Conservation (phyloP, 2,329 filamentous ascomycete genomes). For the Geosmithia flava region DNA sequence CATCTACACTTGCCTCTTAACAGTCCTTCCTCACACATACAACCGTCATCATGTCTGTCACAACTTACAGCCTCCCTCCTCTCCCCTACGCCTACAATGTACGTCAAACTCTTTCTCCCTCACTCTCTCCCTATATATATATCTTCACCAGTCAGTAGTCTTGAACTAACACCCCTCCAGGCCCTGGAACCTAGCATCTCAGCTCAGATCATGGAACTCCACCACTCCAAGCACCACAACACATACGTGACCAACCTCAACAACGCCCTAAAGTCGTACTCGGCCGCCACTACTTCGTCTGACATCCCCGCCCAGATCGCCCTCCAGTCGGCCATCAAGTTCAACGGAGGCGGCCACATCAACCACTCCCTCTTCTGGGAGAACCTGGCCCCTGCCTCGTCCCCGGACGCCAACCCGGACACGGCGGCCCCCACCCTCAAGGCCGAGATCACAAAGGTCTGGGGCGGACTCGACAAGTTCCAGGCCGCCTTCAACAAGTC, state of each 20-base stretch:
- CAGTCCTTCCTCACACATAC: not conserved
- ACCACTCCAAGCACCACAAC: slow-evolving; percentile 70
- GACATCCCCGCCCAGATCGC: slow-evolving; percentile 53
- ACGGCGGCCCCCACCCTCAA: slow-evolving; percentile 41
- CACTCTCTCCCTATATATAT: no score
- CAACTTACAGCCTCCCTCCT: slow-evolving; percentile 46
- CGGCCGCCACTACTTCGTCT: slow-evolving; percentile 37
- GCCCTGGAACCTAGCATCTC: slow-evolving; percentile 65
- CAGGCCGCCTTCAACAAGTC: slow-evolving; percentile 51
- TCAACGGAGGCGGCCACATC: slow-evolving; percentile 85
- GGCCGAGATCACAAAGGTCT: slow-evolving; percentile 49
- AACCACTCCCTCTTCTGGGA: slow-evolving; percentile 93
- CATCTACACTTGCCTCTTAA: not conserved
- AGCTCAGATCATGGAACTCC: slow-evolving; percentile 68
- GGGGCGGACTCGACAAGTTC: slow-evolving; percentile 57
- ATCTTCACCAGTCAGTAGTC: no score
- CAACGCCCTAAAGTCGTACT: slow-evolving; percentile 47
- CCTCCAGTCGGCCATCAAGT: slow-evolving; percentile 63
- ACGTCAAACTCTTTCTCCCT: slow-evolving; percentile 15
- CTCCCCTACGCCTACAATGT: slow-evolving; percentile 63
- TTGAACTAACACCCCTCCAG: no score
- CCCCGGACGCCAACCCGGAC: slow-evolving; percentile 40
- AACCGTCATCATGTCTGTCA: slow-evolving; percentile 18
- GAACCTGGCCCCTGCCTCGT: slow-evolving; percentile 55
- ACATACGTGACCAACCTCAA: slow-evolving; percentile 70